These are phyloP conservation scores for Cercis canadensis DNA, from an alignment of 306 rosid genomes.

Conservation along the genomic window DNA sequence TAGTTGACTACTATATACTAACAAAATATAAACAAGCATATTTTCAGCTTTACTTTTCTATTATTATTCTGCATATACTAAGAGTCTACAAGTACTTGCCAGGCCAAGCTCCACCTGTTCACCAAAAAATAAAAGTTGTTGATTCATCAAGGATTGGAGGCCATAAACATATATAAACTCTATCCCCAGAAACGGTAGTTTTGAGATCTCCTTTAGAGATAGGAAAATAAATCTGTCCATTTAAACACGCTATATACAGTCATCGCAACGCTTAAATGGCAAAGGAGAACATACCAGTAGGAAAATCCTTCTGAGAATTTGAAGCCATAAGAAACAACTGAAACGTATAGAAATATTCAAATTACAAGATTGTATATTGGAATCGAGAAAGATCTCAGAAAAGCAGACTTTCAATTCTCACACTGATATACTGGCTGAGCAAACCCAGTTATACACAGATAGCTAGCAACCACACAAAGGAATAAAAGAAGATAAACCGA, in stretches of 20 bases:
- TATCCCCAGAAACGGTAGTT: neutral
- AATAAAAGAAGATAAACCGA: conserved; percentile 9
- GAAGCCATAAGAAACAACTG: conserved; percentile 74
- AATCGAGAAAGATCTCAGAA: neutral
- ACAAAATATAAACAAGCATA: neutral
- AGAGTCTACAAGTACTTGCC: neutral
- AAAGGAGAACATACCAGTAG: conserved; percentile 58
- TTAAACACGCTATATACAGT: neutral
- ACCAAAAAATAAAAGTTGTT: neutral
- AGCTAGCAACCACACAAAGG: neutral
- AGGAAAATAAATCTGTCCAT: neutral
- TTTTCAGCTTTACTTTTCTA: neutral
- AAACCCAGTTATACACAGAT: neutral
- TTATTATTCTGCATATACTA: neutral
- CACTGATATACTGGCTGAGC: neutral
- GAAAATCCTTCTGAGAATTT: conserved; percentile 58
- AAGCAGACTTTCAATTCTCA: neutral
- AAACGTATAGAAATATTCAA: conserved; percentile 27
- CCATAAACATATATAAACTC: neutral
- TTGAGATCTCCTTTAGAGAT: neutral
- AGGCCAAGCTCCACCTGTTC: neutral
- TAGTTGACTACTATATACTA: neutral
- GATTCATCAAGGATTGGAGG: neutral
- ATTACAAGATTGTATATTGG: conserved; percentile 3
- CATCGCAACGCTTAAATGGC: neutral